Conservation (phyloP, 495 filamentous ascomycete genomes). For the Penicillium simplicissimum region DNA sequence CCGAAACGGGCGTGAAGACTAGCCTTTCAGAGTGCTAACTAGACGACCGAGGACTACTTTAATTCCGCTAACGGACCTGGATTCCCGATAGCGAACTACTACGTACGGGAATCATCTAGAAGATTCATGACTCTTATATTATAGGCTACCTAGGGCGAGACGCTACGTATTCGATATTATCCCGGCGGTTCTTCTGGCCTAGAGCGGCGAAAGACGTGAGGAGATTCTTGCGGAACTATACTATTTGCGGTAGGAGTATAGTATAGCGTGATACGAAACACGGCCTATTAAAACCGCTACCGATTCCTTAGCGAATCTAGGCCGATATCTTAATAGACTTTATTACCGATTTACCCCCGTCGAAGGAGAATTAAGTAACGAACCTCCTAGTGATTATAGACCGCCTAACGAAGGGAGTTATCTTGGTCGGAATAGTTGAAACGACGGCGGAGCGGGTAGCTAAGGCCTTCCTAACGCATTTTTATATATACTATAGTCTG, state of each 20-base stretch:
- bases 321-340: slow-evolving; percentile 2
- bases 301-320: slow-evolving; percentile 1
- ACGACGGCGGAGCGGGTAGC: background rate
- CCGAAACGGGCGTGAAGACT: too few species aligned
- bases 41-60: background rate
- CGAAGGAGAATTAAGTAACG: background rate
- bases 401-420: background rate
- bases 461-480: background rate
- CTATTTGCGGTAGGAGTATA: background rate
- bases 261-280: slow-evolving; percentile 2
- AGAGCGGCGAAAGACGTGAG: background rate
- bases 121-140: background rate
- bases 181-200: slow-evolving; percentile 6
- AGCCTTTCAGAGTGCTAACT: background rate
- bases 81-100: background rate
- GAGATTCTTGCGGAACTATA: background rate
- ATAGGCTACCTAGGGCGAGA: background rate
- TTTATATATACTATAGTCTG: slow-evolving; percentile 2
- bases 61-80: background rate
- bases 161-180: slow-evolving; percentile 6
- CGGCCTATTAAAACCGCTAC: slow-evolving; percentile 1
- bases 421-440: background rate
- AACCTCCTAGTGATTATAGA: background rate
- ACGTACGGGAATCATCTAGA: background rate
- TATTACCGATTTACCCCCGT: background rate